These are phyloP conservation scores for Gossypium thurberi DNA, from an alignment of 345 rosid species.

Conservation along the genomic window DNA sequence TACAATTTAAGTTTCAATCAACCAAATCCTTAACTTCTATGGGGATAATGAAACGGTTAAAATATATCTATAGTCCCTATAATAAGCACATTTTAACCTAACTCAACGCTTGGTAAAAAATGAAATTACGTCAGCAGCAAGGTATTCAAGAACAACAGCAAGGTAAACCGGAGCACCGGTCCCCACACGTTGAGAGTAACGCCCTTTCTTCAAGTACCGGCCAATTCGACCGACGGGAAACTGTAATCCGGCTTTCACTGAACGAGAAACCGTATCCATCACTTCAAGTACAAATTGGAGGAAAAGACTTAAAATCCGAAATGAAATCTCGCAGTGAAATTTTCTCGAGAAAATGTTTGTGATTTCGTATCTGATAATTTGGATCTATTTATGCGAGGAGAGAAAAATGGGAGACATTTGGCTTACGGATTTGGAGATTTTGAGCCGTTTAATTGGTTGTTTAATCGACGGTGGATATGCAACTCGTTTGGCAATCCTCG, in stretches of 20 bases:
- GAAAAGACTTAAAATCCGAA: background rate
- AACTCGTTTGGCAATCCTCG: background rate
- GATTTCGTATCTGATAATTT: no score
- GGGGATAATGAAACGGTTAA: no score
- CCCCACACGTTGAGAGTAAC: conserved; percentile 61
- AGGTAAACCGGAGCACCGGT: conserved; percentile 73
- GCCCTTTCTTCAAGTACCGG: conserved; percentile 68
- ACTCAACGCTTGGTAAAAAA: background rate
- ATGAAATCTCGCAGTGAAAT: background rate
- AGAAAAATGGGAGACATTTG: background rate
- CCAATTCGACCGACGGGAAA: conserved; percentile 82
- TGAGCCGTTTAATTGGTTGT: background rate
- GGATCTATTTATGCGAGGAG: background rate
- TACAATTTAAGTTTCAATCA: background rate
- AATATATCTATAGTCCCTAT: no score
- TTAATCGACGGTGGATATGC: background rate
- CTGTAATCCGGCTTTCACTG: conserved; percentile 66
- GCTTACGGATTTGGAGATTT: background rate
- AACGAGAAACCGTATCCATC: conserved; percentile 75
- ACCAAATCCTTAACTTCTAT: no score
- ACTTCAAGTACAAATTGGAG: background rate
- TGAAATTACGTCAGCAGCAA: conserved; percentile 62
- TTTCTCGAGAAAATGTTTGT: background rate
- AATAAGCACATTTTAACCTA: no score
- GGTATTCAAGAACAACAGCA: conserved; percentile 79